Base-by-base conservation (phyloP, 768 basidiomycete genomes). In the Plicaturopsis crispa region DNA sequence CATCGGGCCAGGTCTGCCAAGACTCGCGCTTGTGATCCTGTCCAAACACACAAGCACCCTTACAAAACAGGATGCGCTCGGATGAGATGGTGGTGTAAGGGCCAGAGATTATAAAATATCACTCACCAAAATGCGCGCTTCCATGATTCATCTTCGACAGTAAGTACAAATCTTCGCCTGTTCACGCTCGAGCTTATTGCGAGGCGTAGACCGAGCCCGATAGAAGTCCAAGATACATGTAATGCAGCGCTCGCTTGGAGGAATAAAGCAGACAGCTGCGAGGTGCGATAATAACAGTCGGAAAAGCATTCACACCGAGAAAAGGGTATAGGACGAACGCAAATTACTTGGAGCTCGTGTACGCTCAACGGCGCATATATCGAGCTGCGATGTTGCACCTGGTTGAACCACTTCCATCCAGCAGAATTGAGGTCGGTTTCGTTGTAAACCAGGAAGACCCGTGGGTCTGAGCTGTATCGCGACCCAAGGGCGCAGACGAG, bases 1-100 rank as follows among this genome's bases (percentile, higher is more conserved):
- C 3, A 86, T 66, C 3, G 75, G 73, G 36, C 73, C 68, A 0
- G 82, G 77, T 13, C 86, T 67, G 6, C 87, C 86, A 28, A 83
- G 62, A 32, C 69, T 69, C 4, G 69, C 57, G 28, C 70, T 69
- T 31, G 61, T 47, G 20, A 38, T 33, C 20, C 60, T 53, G 33
- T 64, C 63, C 3, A 51, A 12, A 6, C 49, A 24, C 4, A 65
- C 49, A n/a, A 4, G 64, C n/a, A 52, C 6, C 50, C 46, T 62
- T 61, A 63, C 16, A 17, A 3, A 19, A 14, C 26, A 38, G 33
- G 16, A 42, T 16, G n/a, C n/a, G n/a, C n/a, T n/a, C n/a, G n/a
- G n/a, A n/a, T n/a, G n/a, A n/a, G n/a, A n/a, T 24, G 36, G 41
- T 38, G 54, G n/a, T n/a, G n/a, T n/a, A n/a, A n/a, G n/a, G n/a